Base-by-base conservation (phyloP, 164 flowering plant genomes). In the Protea cynaroides region DNA sequence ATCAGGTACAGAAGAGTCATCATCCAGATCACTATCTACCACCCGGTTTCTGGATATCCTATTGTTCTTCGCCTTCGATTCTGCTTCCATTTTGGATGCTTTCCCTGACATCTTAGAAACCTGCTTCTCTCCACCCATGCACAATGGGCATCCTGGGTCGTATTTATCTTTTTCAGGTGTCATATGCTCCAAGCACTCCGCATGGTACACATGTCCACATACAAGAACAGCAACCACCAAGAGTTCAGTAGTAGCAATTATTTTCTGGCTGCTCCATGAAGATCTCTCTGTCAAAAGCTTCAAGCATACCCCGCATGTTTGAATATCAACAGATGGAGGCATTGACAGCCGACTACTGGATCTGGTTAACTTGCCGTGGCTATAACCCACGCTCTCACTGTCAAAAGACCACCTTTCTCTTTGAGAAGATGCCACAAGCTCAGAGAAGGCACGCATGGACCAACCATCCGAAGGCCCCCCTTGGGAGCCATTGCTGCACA, bases 191-290 rank as follows among this genome's bases (percentile, higher is more conserved):
- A 92, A 71, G 74, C 98, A 92, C 17, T 88, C 96, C 3, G 96
- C 89, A 63, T 92, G 98, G 73, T 78, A 92, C 9, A 77, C 88
- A 72, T 92, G 98, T n/a, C 96, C 98, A 64, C 98, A 92, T 6
- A 82, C 79, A 72, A 92, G 73, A 58, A 92, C 92, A 61, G 92
- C 80, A 73, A 78, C 84, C 50, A 87, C 86, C 15, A 89, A 69
- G 25, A 85, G 74, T 49, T 88, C 95, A 61, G 69, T 78, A 56
- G 62, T 59, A 7, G 78, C 70, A 52, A 81, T 58, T 17, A 80
- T 69, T 68, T 79, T 80, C 63, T 80, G 81, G 73, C 71, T 76
- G 66, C 74, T 73, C 75, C 76, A 84, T 11, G 77, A 79, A 65
- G 91, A 83, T 71, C 75, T 85, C 74, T 85, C 95, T 3, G 81